Evolutionary conservation across 2,329 filamentous ascomycete species (phyloP).

Genomic region (Aspergillus phoenicis): DNA sequence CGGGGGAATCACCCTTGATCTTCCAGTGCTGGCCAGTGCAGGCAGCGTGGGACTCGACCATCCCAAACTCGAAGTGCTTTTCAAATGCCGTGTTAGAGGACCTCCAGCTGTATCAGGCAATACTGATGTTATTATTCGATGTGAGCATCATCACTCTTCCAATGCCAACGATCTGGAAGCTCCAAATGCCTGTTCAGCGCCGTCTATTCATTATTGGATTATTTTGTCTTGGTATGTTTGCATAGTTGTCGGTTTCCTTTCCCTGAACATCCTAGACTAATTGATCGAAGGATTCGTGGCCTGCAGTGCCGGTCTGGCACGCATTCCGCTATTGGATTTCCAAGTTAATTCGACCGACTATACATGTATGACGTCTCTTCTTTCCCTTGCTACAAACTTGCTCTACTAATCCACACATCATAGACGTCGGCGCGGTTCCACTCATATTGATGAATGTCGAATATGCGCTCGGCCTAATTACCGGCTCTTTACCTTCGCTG

Average conservation of each 20-base stretch:
- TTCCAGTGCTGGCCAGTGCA: constrained; percentile 3
- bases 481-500: not conserved
- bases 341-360: not conserved
- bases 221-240: not conserved
- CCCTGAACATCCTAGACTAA: not conserved
- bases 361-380: not conserved
- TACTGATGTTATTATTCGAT: not conserved
- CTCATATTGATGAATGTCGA: not conserved
- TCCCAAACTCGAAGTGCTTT: not conserved
- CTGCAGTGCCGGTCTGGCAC: not conserved
- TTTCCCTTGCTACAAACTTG: not conserved
- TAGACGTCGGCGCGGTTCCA: not conserved
- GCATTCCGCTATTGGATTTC: not conserved
- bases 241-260: not conserved
- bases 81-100: not conserved
- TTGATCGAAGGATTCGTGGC: not conserved
- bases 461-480: not conserved
- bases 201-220: not conserved
- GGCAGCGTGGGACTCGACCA: not conserved
- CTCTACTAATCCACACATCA: not conserved
- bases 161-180: not conserved
- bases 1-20: not conserved
- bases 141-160: not conserved
- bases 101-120: constrained; percentile 4
- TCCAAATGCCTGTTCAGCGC: not conserved